These are phyloP conservation scores for Periglandula ipomoeae DNA, from an alignment of 2,329 filamentous ascomycete species.

Conservation along the genomic window DNA sequence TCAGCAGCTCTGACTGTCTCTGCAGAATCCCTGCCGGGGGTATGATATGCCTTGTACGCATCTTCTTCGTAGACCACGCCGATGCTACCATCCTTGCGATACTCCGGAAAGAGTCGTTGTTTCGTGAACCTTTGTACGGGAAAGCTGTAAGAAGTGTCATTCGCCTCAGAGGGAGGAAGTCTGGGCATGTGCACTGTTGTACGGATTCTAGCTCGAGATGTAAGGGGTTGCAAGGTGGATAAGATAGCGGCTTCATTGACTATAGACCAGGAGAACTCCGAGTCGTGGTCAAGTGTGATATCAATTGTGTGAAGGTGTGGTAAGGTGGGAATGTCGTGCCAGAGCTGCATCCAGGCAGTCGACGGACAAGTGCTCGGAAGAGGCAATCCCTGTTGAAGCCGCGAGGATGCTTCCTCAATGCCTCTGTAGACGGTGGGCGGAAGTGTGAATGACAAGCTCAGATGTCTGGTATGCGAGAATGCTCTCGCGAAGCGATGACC, in stretches of 20 bases:
- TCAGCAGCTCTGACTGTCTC: constrained; percentile 5
- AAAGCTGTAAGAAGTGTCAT: neutral
- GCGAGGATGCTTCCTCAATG: neutral
- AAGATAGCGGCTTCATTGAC: constrained; percentile 7
- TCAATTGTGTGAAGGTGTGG: constrained; percentile 1
- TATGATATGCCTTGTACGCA: constrained; percentile 4
- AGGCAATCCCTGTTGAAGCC: neutral
- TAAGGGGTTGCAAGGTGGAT: neutral
- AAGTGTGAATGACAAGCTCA: constrained; percentile 3
- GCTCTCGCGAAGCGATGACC: neutral
- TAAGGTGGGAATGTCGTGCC: constrained; percentile 1
- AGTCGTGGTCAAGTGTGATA: constrained; percentile 8
- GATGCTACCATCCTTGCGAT: constrained; percentile 6
- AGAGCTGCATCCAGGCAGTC: constrained; percentile 1
- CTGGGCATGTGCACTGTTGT: constrained; percentile 2
- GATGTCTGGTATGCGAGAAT: neutral
- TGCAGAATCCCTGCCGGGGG: neutral
- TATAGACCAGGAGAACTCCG: constrained; percentile 6
- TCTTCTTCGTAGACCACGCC: constrained; percentile 9
- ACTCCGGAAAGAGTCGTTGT: constrained; percentile 7
- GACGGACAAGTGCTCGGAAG: neutral
- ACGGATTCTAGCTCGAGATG: neutral
- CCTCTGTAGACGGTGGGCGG: neutral
- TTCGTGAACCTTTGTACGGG: constrained; percentile 1
- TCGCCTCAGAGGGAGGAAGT: neutral